Conservation (phyloP, 2,329 filamentous ascomycete genomes). For the Pseudocercospora musae region DNA sequence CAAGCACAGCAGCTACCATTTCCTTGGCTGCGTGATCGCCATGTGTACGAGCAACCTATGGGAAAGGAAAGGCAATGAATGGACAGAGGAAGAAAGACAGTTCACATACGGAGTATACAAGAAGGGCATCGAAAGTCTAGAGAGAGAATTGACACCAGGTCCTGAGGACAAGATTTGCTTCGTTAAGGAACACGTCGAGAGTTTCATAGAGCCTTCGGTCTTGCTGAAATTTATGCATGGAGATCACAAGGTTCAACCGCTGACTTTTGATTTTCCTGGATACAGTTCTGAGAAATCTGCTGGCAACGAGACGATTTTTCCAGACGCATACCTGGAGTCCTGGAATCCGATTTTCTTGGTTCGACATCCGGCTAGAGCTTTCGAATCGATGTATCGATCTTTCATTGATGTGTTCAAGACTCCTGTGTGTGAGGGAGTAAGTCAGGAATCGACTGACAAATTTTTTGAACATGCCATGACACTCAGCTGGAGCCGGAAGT, state of each 20-base stretch:
- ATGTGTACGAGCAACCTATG: neutral
- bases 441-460: neutral
- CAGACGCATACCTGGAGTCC: constrained; percentile 6
- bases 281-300: constrained; percentile 4
- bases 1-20: constrained; percentile 6
- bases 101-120: neutral
- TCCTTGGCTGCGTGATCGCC: constrained; percentile 2
- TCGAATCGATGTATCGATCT: constrained; percentile 1
- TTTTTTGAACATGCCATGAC: neutral
- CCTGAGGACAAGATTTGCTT: neutral
- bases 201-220: constrained; percentile 1
- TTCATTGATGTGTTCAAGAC: constrained; percentile 5
- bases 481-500: neutral
- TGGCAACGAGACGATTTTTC: constrained; percentile 3
- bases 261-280: neutral
- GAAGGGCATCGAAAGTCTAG: neutral
- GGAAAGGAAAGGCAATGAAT: neutral
- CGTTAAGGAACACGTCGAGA: constrained; percentile 7
- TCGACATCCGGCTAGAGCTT: constrained; percentile 7
- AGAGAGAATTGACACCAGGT: neutral
- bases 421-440: neutral
- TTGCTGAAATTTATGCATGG: constrained; percentile 1
- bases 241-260: neutral
- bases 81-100: constrained; percentile 9
- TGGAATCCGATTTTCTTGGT: constrained; percentile 7